phyloP scores from a whole-genome alignment of 768 basidiomycete genomes.

The Podaxis pistillaris region DNA sequence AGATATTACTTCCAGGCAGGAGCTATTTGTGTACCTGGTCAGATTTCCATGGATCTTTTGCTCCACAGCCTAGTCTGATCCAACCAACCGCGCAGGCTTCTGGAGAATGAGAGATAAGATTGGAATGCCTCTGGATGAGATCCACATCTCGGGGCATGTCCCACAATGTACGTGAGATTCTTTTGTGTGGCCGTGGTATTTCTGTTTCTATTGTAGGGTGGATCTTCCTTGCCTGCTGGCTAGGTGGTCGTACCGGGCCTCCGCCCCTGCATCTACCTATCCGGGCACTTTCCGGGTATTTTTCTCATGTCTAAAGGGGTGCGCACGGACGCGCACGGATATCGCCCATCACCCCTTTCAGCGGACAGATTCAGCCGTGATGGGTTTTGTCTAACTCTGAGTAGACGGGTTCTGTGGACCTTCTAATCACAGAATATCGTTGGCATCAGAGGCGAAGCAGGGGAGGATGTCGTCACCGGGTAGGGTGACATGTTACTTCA shows the following conservation, averaged over 20 bases:
- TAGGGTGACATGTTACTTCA: neutral
- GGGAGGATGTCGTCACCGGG: constrained; percentile 1
- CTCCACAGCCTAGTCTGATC: neutral
- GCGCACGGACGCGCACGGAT: neutral
- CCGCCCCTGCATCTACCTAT: neutral
- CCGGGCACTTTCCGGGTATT: neutral
- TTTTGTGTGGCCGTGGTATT: constrained; percentile 2
- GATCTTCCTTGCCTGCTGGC: neutral
- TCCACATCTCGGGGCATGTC: constrained; percentile 68
- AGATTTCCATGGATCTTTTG: constrained; percentile 23
- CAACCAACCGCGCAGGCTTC: constrained; percentile 43
- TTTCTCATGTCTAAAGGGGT: neutral
- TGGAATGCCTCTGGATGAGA: constrained; percentile 68
- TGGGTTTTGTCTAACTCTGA: neutral
- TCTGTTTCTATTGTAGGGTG: constrained; percentile 5
- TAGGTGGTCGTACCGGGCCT: neutral
- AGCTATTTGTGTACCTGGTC: constrained; percentile 63
- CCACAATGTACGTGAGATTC: constrained; percentile 57
- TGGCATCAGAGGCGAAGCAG: neutral
- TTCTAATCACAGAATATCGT: neutral
- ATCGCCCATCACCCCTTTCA: neutral
- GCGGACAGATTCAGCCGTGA: neutral
- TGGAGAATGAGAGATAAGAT: constrained; percentile 80
- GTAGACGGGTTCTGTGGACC: neutral
- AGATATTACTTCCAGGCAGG: constrained; percentile 76